Evolutionary conservation across 805 yeast genomes (phyloP).

Genomic region (Metschnikowia cubensis): DNA sequence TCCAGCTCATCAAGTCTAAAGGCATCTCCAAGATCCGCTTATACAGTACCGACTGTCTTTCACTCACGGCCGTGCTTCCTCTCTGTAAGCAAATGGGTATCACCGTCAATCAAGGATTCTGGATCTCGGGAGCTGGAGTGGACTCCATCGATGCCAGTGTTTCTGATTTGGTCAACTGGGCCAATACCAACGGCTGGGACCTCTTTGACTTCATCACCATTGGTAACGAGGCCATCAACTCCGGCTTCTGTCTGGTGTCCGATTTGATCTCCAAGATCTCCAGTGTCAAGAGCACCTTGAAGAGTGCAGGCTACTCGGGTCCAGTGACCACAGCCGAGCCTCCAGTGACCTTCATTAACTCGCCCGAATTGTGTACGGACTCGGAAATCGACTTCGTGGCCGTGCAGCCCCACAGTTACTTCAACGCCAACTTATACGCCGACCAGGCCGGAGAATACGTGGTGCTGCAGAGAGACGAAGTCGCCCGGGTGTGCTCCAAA

Average conservation of each 20-base stretch:
- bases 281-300: slow-evolving; percentile 55
- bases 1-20: slow-evolving; percentile 51
- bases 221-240: slow-evolving; percentile 83
- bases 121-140: slow-evolving; percentile 64
- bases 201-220: slow-evolving; percentile 73
- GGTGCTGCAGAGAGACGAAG: slow-evolving; percentile 54
- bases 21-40: slow-evolving; percentile 68
- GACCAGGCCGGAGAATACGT: slow-evolving; percentile 68
- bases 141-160: slow-evolving; percentile 65
- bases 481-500: slow-evolving; percentile 52
- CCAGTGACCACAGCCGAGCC: slow-evolving; percentile 83
- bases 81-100: slow-evolving; percentile 57
- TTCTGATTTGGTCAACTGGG: slow-evolving; percentile 45
- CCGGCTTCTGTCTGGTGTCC: slow-evolving; percentile 54
- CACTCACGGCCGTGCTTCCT: slow-evolving; percentile 62
- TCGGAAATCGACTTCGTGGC: slow-evolving; percentile 80
- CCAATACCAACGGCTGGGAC: slow-evolving; percentile 57
- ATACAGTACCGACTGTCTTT: slow-evolving; percentile 85
- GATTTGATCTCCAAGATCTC: slow-evolving; percentile 65
- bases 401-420: slow-evolving; percentile 83
- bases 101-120: slow-evolving; percentile 80
- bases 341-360: slow-evolving; percentile 61
- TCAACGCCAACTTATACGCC: slow-evolving; percentile 61
- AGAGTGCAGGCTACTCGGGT: slow-evolving; percentile 73
- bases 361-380: slow-evolving; percentile 65